These are phyloP conservation scores for Tulasnella sp. DNA, from an alignment of 768 basidiomycete species.

Conservation along the genomic window DNA sequence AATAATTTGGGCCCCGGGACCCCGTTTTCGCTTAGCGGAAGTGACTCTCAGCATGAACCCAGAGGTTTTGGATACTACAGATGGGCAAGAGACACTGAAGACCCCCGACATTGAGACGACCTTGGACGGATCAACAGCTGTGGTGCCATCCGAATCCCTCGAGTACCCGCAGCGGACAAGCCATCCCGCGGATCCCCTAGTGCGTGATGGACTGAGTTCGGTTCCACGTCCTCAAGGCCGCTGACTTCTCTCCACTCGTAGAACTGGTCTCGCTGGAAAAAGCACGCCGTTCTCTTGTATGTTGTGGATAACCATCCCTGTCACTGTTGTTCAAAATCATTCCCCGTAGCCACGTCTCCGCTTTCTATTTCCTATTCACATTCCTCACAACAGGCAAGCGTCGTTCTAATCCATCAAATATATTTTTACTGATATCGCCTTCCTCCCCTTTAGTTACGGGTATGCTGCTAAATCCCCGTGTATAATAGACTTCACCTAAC, in stretches of 20 bases:
- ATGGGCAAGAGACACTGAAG: not conserved
- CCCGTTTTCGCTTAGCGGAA: not conserved
- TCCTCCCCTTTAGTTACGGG: slow-evolving; percentile 1
- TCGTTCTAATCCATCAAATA: not conserved
- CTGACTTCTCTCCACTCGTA: not conserved
- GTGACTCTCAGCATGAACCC: not conserved
- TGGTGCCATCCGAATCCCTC: not conserved
- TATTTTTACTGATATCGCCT: not conserved
- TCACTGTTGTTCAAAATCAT: not conserved
- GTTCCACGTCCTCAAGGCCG: not conserved
- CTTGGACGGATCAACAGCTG: not conserved
- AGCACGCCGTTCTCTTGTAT: not conserved
- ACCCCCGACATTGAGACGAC: not conserved
- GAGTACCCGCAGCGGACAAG: not conserved
- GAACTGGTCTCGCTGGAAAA: slow-evolving; percentile 7
- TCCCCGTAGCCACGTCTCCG: slow-evolving; percentile 9
- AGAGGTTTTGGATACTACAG: not conserved
- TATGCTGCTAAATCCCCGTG: not conserved
- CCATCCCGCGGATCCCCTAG: not conserved
- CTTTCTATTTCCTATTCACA: slow-evolving; percentile 16
- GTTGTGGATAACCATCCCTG: not conserved
- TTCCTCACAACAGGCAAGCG: slow-evolving; percentile 13
- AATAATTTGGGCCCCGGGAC: not conserved
- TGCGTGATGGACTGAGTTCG: not conserved
- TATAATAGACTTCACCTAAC: not conserved